A percentile compares a stretch with the other conserved stretches of the same genome.
phyloP scores from a whole-genome alignment of 2,329 filamentous ascomycete species.

The Penicillium olsonii region DNA sequence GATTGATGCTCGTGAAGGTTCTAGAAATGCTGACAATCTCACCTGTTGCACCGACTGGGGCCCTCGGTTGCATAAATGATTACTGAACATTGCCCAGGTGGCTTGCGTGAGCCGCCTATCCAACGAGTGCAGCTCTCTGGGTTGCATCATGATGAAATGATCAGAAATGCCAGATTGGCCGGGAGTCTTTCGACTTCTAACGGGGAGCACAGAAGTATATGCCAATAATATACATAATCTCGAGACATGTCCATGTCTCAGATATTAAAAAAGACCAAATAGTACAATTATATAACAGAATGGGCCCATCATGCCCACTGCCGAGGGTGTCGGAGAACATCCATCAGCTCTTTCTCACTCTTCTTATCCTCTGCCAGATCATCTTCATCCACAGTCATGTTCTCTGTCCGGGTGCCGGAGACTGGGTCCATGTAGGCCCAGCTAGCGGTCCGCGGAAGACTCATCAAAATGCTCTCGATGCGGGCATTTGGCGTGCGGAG shows the following conservation, averaged over 20 bases:
- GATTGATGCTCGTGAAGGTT: no score
- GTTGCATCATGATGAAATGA: no score
- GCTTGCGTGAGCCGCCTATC: no score
- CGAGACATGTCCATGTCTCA: neutral
- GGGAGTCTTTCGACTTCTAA: no score
- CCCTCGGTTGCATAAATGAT: no score
- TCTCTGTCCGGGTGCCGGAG: constrained; percentile 46
- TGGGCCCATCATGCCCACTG: constrained; percentile 55
- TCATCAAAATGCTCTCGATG: constrained; percentile 97
- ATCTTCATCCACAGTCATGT: constrained; percentile 50
- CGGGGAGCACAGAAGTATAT: neutral
- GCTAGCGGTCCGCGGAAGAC: constrained; percentile 83
- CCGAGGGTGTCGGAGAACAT: constrained; percentile 64
- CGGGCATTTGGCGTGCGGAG: constrained; percentile 88
- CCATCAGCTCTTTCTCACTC: constrained; percentile 74
- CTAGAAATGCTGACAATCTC: no score
- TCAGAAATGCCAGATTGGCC: no score
- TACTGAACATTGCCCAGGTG: no score
- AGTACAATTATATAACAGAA: neutral
- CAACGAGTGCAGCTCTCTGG: no score
- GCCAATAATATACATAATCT: constrained; percentile 3
- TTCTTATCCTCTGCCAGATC: constrained; percentile 35
- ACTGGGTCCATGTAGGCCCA: constrained; percentile 91
- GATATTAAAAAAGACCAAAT: neutral
- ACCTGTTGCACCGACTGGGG: no score